A percentile compares a stretch with the other conserved stretches of the same genome.
phyloP scores from a whole-genome alignment of 2,329 filamentous ascomycete species.

The Colletotrichum sp. region DNA sequence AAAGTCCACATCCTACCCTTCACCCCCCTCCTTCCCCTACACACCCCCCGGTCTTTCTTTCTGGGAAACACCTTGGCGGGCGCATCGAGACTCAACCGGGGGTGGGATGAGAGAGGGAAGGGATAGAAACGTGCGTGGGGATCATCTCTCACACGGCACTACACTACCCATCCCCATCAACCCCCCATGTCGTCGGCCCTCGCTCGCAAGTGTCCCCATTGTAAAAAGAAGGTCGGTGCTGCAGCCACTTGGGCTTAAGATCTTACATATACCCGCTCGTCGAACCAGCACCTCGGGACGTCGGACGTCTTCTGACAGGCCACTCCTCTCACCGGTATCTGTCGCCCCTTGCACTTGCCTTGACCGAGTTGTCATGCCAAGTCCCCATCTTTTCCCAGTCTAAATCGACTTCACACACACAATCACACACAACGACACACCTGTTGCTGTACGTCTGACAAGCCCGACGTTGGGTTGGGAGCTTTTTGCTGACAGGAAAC shows the following conservation, averaged over 20 bases:
- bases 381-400: background rate
- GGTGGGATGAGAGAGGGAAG: background rate
- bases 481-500: background rate
- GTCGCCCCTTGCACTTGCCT: slow-evolving; percentile 15
- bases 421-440: background rate
- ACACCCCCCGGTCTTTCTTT: background rate
- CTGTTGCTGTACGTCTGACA: background rate
- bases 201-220: background rate
- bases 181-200: background rate
- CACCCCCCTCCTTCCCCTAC: background rate
- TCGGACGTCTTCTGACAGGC: slow-evolving; percentile 16
- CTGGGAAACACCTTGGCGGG: background rate
- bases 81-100: background rate
- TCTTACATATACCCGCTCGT: slow-evolving; percentile 20
- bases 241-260: slow-evolving; percentile 11
- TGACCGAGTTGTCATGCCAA: slow-evolving; percentile 20
- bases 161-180: background rate
- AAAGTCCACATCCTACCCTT: background rate
- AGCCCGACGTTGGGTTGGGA: background rate
- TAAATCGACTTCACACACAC: slow-evolving; percentile 6
- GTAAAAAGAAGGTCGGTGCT: background rate
- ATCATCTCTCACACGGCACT: background rate
- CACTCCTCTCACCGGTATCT: slow-evolving; percentile 11
- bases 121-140: background rate
- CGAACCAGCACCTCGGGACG: slow-evolving; percentile 17